phyloP scores from a whole-genome alignment of 73 alveolate species.

The Paramecium biaurelia region DNA sequence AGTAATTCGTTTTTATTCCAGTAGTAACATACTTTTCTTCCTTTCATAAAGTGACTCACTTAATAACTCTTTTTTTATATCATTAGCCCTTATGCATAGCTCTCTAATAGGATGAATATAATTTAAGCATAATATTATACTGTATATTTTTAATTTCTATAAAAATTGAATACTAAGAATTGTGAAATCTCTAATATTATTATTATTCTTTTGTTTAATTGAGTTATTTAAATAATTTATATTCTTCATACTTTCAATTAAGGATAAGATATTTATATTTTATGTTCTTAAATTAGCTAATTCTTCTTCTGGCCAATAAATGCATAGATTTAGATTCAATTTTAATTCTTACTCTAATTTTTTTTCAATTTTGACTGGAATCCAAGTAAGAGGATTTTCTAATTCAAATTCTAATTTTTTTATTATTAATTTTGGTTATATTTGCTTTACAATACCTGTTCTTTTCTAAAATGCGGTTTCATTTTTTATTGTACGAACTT shows the following conservation, averaged over 20 bases:
- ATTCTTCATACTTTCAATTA: background rate
- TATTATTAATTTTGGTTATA: background rate
- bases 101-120: background rate
- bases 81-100: background rate
- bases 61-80: background rate
- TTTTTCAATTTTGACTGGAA: constrained; percentile 3
- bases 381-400: background rate
- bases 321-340: background rate
- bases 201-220: background rate
- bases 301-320: constrained; percentile 43
- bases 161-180: background rate
- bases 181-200: background rate
- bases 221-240: background rate
- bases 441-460: background rate
- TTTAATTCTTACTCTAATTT: background rate
- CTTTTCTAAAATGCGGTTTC: background rate
- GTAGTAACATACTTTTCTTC: background rate
- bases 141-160: background rate
- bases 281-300: background rate
- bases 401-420: background rate
- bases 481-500: background rate
- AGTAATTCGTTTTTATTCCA: background rate
- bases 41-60: constrained; percentile 1
- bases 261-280: background rate
- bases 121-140: background rate